These are phyloP conservation scores for Dryadomyces quercus-mongolicae DNA, from an alignment of 2,329 filamentous ascomycete species.

Conservation along the genomic window DNA sequence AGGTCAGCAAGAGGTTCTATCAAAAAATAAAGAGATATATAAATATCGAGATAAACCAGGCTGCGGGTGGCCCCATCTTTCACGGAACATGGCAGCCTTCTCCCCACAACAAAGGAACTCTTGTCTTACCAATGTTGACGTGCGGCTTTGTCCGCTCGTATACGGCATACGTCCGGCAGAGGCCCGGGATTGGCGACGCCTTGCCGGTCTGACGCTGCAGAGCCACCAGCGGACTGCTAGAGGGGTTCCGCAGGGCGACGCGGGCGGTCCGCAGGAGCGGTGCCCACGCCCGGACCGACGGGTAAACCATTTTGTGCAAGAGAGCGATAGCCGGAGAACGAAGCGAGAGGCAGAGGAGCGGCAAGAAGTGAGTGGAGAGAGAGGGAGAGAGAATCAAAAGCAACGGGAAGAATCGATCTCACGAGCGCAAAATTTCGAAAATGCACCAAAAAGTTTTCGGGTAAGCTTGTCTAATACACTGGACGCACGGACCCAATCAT, in stretches of 20 bases:
- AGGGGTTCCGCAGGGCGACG: conserved; percentile 39
- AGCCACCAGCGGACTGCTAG: conserved; percentile 56
- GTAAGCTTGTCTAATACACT: not conserved
- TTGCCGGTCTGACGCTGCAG: conserved; percentile 53
- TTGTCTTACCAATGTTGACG: conserved; percentile 77
- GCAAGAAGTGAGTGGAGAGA: not conserved
- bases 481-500: not conserved
- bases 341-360: not conserved
- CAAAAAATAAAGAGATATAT: no score
- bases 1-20: no score
- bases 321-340: not conserved
- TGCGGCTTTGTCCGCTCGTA: conserved; percentile 93
- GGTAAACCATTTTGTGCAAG: conserved; percentile 51
- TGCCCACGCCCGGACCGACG: conserved; percentile 63
- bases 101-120: not conserved
- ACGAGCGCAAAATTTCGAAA: conserved; percentile 2
- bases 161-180: conserved; percentile 52
- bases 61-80: no score
- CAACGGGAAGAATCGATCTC: not conserved
- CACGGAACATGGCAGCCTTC: not conserved
- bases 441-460: conserved; percentile 3
- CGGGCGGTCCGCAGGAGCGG: conserved; percentile 76
- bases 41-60: no score
- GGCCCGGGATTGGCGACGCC: conserved; percentile 50
- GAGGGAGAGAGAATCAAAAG: not conserved